Conservation (phyloP, 2,329 filamentous ascomycete species). For the Fusarium nanum region DNA sequence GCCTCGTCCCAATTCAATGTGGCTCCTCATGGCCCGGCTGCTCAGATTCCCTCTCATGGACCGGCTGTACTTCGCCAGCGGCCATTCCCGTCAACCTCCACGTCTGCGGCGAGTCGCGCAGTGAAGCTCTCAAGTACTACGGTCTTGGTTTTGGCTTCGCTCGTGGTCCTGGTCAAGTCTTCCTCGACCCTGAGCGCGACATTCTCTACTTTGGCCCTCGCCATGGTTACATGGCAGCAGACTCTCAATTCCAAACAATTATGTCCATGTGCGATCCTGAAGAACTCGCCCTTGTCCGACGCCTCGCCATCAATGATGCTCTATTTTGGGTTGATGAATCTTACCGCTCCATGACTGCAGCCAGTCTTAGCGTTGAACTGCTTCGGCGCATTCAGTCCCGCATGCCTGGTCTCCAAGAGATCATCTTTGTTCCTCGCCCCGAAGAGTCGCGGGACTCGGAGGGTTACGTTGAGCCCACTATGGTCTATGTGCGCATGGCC, state of each 20-base stretch:
- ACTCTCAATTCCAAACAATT: conserved; percentile 59
- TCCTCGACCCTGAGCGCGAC: conserved; percentile 57
- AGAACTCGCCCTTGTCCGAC: conserved; percentile 56
- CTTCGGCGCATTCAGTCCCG: conserved; percentile 53
- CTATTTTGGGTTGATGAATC: conserved; percentile 55
- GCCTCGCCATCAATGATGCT: conserved; percentile 59
- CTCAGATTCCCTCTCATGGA: conserved; percentile 31
- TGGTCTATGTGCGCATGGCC: conserved; percentile 52
- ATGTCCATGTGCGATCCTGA: conserved; percentile 56
- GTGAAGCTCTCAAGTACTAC: conserved; percentile 57
- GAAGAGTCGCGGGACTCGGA: conserved; percentile 51
- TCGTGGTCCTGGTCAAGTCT: conserved; percentile 55
- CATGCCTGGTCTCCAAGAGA: conserved; percentile 55
- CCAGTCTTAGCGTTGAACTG: conserved; percentile 55
- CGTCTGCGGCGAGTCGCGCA: conserved; percentile 59
- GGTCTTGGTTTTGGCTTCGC: conserved; percentile 56
- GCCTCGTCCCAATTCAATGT: conserved; percentile 59
- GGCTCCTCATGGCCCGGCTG: conserved; percentile 49
- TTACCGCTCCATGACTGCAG: conserved; percentile 55
- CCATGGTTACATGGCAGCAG: conserved; percentile 58
- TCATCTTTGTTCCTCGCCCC: conserved; percentile 59
- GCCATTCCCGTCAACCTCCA: conserved; percentile 59
- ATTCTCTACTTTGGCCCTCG: conserved; percentile 62
- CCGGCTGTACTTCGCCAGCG: conserved; percentile 57
- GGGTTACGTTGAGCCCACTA: conserved; percentile 47